phyloP scores from a whole-genome alignment of 225 moss, liverwort and hornwort species.

The Straminergon stramineum region DNA sequence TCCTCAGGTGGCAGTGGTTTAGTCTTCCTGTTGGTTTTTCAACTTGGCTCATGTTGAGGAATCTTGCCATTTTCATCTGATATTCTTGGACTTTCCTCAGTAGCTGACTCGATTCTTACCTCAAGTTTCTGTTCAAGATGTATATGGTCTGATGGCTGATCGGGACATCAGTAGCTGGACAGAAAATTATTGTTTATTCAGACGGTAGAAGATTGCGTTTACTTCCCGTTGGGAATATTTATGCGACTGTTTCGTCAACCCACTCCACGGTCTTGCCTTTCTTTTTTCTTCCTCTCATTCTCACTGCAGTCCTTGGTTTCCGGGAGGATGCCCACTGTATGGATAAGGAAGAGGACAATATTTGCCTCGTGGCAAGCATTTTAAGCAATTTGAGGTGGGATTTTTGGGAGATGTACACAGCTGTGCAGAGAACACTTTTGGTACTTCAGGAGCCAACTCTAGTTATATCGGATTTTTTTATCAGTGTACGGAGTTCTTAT shows the following conservation, averaged over 20 bases:
- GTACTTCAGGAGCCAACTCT: neutral
- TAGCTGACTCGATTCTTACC: neutral
- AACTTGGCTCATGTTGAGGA: neutral
- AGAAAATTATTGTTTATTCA: neutral
- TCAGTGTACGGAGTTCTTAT: neutral
- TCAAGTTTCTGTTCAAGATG: neutral
- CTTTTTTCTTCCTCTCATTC: neutral
- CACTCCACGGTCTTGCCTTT: neutral
- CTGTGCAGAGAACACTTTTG: neutral
- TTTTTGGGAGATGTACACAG: neutral
- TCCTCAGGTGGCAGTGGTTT: neutral
- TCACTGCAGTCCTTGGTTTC: neutral
- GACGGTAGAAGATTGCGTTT: neutral
- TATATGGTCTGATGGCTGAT: neutral
- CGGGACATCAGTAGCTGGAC: neutral
- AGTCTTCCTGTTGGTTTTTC: neutral
- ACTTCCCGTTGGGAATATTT: neutral
- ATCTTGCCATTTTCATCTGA: neutral
- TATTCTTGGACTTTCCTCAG: neutral
- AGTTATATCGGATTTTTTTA: neutral
- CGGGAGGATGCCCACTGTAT: neutral
- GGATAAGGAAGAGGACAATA: neutral
- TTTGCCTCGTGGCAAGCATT: neutral
- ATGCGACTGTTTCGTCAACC: neutral
- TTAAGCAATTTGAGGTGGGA: neutral